Evolutionary conservation across 2,329 filamentous ascomycete species (phyloP).

Genomic region (Pseudogymnoascus sp.): DNA sequence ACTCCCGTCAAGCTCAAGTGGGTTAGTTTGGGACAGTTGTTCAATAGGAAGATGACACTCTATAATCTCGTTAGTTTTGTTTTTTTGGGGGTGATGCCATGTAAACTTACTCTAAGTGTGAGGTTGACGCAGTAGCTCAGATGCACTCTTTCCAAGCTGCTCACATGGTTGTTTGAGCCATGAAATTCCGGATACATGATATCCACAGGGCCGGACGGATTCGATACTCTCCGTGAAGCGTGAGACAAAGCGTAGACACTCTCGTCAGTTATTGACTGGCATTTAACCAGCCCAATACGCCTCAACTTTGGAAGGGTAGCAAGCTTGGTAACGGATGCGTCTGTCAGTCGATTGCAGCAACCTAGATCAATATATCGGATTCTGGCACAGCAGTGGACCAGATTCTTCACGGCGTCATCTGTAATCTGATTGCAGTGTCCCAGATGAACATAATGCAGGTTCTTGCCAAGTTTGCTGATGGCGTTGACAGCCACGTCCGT

Average conservation of each 20-base stretch:
- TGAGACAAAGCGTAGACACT: conserved; percentile 81
- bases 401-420: conserved; percentile 74
- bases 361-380: conserved; percentile 97
- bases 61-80: conserved; percentile 36
- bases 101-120: conserved; percentile 62
- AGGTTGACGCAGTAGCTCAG: conserved; percentile 89
- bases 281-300: conserved; percentile 92
- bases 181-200: not conserved
- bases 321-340: conserved; percentile 75
- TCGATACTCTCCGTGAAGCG: conserved; percentile 48
- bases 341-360: conserved; percentile 86
- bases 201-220: conserved; percentile 48
- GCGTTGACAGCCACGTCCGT: conserved; percentile 82
- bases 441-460: conserved; percentile 91
- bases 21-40: conserved; percentile 84
- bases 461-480: conserved; percentile 87
- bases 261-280: conserved; percentile 77
- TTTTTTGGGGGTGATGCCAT: not conserved
- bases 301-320: conserved; percentile 87
- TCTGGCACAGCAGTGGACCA: conserved; percentile 81
- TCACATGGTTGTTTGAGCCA: conserved; percentile 12
- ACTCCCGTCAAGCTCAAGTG: conserved; percentile 94
- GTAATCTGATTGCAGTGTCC: conserved; percentile 91
- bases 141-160: conserved; percentile 77
- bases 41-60: conserved; percentile 85